These are phyloP conservation scores for Avena eriantha DNA, from an alignment of 176 grass and related monocot genomes.

Conservation along the genomic window DNA sequence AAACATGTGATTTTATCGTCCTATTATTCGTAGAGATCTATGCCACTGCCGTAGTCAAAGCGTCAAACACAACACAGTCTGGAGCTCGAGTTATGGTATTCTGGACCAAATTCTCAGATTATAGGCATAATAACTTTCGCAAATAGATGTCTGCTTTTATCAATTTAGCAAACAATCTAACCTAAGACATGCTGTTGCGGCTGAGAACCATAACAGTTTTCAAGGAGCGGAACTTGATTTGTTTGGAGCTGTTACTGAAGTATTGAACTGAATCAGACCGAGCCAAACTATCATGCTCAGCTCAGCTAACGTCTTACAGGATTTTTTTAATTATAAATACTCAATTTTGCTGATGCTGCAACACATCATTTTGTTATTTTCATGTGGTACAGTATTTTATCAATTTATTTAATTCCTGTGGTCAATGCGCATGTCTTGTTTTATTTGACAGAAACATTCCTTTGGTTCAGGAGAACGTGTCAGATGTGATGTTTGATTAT, in stretches of 20 bases:
- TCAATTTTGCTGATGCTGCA: background rate
- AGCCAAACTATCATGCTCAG: background rate
- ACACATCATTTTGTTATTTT: background rate
- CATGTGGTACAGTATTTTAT: background rate
- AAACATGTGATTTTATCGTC: background rate
- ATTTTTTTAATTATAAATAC: background rate
- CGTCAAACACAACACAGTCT: too few relatives aligned
- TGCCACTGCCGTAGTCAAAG: background rate
- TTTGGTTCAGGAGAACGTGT: background rate
- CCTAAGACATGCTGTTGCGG: background rate
- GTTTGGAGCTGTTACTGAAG: background rate
- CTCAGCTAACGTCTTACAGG: background rate
- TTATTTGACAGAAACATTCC: background rate
- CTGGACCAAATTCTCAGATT: background rate
- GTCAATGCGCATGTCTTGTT: background rate
- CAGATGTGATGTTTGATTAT: background rate
- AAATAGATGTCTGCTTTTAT: background rate
- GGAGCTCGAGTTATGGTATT: background rate
- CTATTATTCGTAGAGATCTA: background rate
- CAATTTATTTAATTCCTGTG: background rate
- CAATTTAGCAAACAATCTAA: background rate
- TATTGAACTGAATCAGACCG: background rate
- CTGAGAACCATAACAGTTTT: background rate
- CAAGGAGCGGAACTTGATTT: background rate
- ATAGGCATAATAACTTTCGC: background rate